phyloP scores from a whole-genome alignment of 176 grass and related monocot species.

The Areca catechu region DNA sequence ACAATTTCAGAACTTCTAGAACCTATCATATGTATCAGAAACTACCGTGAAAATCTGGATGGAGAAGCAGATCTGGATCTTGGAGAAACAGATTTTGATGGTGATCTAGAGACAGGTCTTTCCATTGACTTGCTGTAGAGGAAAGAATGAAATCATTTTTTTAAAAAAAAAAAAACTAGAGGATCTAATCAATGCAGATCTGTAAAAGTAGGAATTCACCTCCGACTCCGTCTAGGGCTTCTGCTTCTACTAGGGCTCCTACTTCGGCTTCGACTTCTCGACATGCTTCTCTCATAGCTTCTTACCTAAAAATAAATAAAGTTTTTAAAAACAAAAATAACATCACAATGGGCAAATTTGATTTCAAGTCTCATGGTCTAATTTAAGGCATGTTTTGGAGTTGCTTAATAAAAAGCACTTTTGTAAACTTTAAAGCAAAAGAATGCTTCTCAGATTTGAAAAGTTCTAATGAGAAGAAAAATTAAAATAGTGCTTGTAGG shows the following conservation, averaged over 20 bases:
- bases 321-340: too few species aligned
- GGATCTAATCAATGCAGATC: background rate
- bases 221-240: conserved; percentile 7
- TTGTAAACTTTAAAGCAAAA: too few species aligned
- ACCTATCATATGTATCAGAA: background rate
- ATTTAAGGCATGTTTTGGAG: too few species aligned
- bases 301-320: conserved; percentile 6
- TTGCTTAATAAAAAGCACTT: too few species aligned
- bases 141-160: background rate
- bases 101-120: conserved; percentile 5
- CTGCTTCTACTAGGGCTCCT: conserved; percentile 7
- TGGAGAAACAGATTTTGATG: conserved; percentile 14
- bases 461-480: too few species aligned
- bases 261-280: conserved; percentile 11
- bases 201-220: background rate
- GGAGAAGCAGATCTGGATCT: conserved; percentile 9
- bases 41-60: conserved; percentile 5
- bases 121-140: conserved; percentile 16
- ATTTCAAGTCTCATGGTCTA: too few species aligned
- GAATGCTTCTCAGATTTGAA: too few species aligned
- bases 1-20: background rate
- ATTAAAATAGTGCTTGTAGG: too few species aligned
- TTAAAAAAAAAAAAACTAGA: background rate
- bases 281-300: conserved; percentile 11
- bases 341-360: too few species aligned